These are phyloP conservation scores for Fusarium sp. DNA, from an alignment of 2,329 filamentous ascomycete genomes.

Conservation along the genomic window DNA sequence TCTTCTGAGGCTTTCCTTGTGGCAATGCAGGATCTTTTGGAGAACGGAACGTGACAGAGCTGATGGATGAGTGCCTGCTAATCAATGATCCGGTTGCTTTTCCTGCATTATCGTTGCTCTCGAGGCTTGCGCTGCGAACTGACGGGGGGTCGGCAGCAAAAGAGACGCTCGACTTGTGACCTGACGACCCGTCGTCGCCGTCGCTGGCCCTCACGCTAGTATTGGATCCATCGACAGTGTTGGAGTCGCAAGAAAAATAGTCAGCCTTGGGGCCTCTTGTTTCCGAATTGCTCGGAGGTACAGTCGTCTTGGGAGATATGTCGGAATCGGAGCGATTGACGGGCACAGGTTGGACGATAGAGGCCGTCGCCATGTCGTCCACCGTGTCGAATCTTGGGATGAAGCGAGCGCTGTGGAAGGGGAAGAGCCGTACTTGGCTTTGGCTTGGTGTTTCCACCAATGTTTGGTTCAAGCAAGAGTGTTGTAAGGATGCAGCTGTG, in stretches of 20 bases:
- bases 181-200: constrained; percentile 47
- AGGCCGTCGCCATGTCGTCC: constrained; percentile 37
- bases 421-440: constrained; percentile 4
- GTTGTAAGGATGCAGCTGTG: constrained; percentile 17
- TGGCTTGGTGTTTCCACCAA: neutral
- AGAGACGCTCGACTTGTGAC: constrained; percentile 49
- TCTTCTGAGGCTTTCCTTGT: constrained; percentile 60
- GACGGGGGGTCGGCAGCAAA: constrained; percentile 50
- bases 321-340: constrained; percentile 55
- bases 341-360: constrained; percentile 38
- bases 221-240: constrained; percentile 40
- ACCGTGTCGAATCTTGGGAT: constrained; percentile 4
- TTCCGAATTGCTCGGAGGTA: constrained; percentile 33
- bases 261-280: constrained; percentile 22
- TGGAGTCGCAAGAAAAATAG: constrained; percentile 44
- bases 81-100: constrained; percentile 34
- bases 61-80: constrained; percentile 58
- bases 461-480: constrained; percentile 6
- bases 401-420: constrained; percentile 7
- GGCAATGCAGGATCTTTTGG: constrained; percentile 59
- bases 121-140: constrained; percentile 41
- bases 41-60: constrained; percentile 61
- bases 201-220: constrained; percentile 42
- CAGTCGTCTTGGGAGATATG: constrained; percentile 55
- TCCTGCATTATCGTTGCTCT: constrained; percentile 43